A percentile compares a stretch with the other conserved stretches of the same genome.
Evolutionary conservation across 2,329 filamentous ascomycete genomes (phyloP).

Genomic region (Decorospora gaudefroyi): DNA sequence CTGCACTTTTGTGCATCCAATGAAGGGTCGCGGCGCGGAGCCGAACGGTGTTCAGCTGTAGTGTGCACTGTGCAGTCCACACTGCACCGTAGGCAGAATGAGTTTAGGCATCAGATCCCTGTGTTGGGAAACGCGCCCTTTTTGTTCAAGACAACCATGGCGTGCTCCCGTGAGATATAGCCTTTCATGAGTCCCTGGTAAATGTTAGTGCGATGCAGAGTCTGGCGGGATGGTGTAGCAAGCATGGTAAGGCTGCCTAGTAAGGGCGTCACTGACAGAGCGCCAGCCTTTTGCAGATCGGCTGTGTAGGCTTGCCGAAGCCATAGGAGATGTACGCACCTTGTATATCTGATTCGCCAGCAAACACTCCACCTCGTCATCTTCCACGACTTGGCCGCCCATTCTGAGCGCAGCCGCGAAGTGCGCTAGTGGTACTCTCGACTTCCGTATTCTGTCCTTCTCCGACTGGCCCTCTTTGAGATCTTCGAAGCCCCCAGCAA

Average conservation of each 20-base stretch:
- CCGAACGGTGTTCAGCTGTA: constrained; percentile 17
- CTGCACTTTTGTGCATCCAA: constrained; percentile 6
- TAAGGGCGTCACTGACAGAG: too few species aligned
- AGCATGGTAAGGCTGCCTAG: constrained; percentile 20
- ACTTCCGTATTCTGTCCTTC: constrained; percentile 66
- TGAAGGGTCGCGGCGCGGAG: constrained; percentile 10
- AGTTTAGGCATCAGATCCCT: constrained; percentile 58
- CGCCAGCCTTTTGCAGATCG: too few species aligned
- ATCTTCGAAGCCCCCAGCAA: constrained; percentile 78
- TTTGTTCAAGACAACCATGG: constrained; percentile 91
- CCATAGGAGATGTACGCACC: constrained; percentile 67
- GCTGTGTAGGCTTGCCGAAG: too few species aligned
- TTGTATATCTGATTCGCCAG: constrained; percentile 98
- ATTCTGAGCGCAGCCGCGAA: constrained; percentile 84
- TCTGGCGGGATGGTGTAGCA: constrained; percentile 6
- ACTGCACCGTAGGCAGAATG: constrained; percentile 14
- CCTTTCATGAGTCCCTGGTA: constrained; percentile 90
- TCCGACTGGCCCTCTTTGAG: constrained; percentile 68
- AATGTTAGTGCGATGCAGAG: too few species aligned
- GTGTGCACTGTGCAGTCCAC: constrained; percentile 14
- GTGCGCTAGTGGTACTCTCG: constrained; percentile 78
- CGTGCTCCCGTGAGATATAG: constrained; percentile 89
- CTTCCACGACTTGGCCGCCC: constrained; percentile 69
- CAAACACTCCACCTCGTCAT: constrained; percentile 93
- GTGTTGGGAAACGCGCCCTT: constrained; percentile 92